Base-by-base conservation (phyloP, 2,329 filamentous ascomycete genomes). In the Fusarium sp. region DNA sequence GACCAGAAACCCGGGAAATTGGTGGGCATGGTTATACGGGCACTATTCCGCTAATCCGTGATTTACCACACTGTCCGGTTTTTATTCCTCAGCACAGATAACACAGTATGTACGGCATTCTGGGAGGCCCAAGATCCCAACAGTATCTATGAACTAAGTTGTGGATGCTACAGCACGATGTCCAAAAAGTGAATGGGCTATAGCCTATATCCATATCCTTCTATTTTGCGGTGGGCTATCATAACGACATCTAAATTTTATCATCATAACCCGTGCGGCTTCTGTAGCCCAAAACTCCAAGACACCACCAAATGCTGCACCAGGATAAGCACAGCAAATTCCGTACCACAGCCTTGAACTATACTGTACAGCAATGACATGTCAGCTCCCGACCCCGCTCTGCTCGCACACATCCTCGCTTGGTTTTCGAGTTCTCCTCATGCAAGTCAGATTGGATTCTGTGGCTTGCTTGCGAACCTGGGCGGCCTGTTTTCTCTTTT, bases 1-100 rank as follows among this genome's bases (percentile, higher is more conserved):
- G 74, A 77, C 79, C 79, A 78, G 70, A 77, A 69, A 72, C 57
- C 76, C 75, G 78, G 79, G 76, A 77, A 70, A 73, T 68, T 62
- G 74, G 73, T 76, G 72, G 73, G 66, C 77, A 63, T 45, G 27
- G 69, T 45, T 62, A 55, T 65, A 63, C 52, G 46, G 37, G 38
- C 45, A 39, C 44, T 45, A 41, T 48, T 21, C 33, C 25, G 37
- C 39, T 38, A 54, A 48, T 37, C 35, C 48, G 8, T 51, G 35
- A 60, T 45, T 37, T 18, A 54, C 46, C 39, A 45, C 44, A 42
- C 31, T 31, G n/a, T 29, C 37, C 23, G 37, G 37, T 42, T 42
- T 27, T 27, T 56, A 42, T 41, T 37, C 25, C 15, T 29, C 27
- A 23, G 29, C 23, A 38, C 18, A 41, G 29, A 27, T 45, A 27